Conservation (phyloP, 2,329 filamentous ascomycete species). For the Leptographium flavum region DNA sequence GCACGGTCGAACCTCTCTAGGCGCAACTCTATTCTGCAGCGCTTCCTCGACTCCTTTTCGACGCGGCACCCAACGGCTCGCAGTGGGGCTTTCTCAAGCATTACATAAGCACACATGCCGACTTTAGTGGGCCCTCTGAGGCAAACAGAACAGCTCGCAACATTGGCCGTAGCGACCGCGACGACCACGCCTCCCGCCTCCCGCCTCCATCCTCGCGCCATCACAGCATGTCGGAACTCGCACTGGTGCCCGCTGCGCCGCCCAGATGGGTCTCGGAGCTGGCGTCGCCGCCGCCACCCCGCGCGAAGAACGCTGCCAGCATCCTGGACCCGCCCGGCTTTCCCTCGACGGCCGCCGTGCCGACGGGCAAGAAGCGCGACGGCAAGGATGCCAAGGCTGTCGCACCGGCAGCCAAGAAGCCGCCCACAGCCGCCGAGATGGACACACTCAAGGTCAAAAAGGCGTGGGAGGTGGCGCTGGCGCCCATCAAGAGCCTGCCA, state of each 20-base stretch:
- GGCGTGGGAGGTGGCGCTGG: conserved; percentile 92
- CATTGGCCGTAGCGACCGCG: not conserved
- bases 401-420: conserved; percentile 33
- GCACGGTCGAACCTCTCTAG: too few species aligned
- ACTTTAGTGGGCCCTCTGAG: not conserved
- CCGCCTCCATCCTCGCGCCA: not conserved
- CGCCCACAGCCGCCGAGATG: conserved; percentile 68
- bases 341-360: conserved; percentile 30
- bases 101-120: too few species aligned
- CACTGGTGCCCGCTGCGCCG: conserved; percentile 15
- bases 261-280: conserved; percentile 79
- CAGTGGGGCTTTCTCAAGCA: not conserved
- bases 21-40: not conserved
- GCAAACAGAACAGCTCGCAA: not conserved
- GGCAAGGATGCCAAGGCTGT: conserved; percentile 11
- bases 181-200: not conserved
- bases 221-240: conserved; percentile 15
- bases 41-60: conserved; percentile 1
- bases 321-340: conserved; percentile 83
- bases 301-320: conserved; percentile 44
- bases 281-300: conserved; percentile 51
- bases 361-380: conserved; percentile 26
- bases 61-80: conserved; percentile 4
- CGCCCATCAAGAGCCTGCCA: conserved; percentile 81
- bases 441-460: conserved; percentile 96